phyloP scores from a whole-genome alignment of 495 filamentous ascomycete genomes.

The Pseudomonodictys pantanalensis region DNA sequence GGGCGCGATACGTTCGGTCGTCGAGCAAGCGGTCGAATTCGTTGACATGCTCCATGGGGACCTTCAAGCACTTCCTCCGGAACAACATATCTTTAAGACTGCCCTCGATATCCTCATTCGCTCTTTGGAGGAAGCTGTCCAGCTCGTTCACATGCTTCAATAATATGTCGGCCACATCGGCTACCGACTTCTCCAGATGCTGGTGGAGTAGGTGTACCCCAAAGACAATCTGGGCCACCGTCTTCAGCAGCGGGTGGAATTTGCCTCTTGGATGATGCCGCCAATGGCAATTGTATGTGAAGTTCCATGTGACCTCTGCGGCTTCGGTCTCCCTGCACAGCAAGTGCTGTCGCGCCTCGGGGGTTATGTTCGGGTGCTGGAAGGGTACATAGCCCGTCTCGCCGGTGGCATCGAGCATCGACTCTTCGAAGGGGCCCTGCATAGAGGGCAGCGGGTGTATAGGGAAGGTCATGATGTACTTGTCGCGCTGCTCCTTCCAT shows the following conservation, averaged over 20 bases:
- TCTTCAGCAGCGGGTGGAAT: constrained; percentile 84
- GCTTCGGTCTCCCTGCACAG: constrained; percentile 54
- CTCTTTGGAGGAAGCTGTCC: constrained; percentile 82
- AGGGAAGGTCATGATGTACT: constrained; percentile 43
- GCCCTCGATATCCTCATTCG: constrained; percentile 80
- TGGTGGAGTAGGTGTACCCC: constrained; percentile 86
- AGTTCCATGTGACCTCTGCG: constrained; percentile 50
- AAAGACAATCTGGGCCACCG: constrained; percentile 89
- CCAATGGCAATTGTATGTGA: constrained; percentile 70
- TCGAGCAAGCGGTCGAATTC: constrained; percentile 88
- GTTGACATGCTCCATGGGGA: constrained; percentile 79
- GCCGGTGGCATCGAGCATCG: constrained; percentile 68
- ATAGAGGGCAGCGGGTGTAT: constrained; percentile 78
- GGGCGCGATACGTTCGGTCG: constrained; percentile 72
- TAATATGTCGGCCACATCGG: constrained; percentile 82
- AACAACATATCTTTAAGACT: constrained; percentile 76
- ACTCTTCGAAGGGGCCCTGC: constrained; percentile 92
- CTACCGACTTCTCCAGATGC: constrained; percentile 80
- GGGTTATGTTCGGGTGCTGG: constrained; percentile 18
- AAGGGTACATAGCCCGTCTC: constrained; percentile 39
- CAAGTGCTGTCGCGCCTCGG: constrained; percentile 60
- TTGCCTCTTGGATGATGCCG: constrained; percentile 61
- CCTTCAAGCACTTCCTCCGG: constrained; percentile 72
- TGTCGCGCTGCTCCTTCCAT: constrained; percentile 27
- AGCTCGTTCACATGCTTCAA: constrained; percentile 91